Base-by-base conservation (phyloP, 2,329 filamentous ascomycete species). In the Pseudogymnoascus sp. region DNA sequence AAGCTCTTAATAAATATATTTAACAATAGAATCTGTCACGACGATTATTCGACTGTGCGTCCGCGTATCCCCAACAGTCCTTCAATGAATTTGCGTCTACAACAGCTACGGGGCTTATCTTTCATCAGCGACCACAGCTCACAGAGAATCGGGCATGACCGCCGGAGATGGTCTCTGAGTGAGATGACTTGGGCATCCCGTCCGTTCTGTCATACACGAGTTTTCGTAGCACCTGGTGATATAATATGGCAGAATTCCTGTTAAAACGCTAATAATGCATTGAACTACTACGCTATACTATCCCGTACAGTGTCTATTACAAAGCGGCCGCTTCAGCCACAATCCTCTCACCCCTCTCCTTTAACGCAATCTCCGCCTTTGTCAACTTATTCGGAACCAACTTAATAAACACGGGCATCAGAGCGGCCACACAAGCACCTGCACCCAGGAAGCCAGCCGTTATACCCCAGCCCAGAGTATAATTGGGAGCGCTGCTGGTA, bases 391-490 rank as follows among this genome's bases (percentile, higher is more conserved):
- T 24, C 3, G 65, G 65, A 16, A 68, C 35, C 19, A 59, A 40
- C 56, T 66, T 68, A 29, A 69, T 38, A 33, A 69, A 53, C 11
- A 68, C 62, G 10, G 67, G 67, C 14, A 69, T 62, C 13, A 67
- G 21, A 21, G 62, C 42, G 26, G 67, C 66, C 21, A 65, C 38
- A 26, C 66, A 24, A 10, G 62, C 61, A 13, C 61, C 67, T 19
- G 60, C 61, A 5, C 67, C 66, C 42, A 69, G 62, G 50, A 68
- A 69, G 1, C 64, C 67, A 38, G 66, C 67, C 2, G 67, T 68
- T 14, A 69, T 64, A 44, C 64, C 65, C 67, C 67, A 62, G 1
- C 70, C 70, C 11, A 70, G 61, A 4, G 65, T 69, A 61, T 70
- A 71, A 13, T 61, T 42, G 1, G 70, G 70, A 19, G 63, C 69